Evolutionary conservation across 139 green algal genomes (phyloP).

Genomic region (Pleodorina starrii): DNA sequence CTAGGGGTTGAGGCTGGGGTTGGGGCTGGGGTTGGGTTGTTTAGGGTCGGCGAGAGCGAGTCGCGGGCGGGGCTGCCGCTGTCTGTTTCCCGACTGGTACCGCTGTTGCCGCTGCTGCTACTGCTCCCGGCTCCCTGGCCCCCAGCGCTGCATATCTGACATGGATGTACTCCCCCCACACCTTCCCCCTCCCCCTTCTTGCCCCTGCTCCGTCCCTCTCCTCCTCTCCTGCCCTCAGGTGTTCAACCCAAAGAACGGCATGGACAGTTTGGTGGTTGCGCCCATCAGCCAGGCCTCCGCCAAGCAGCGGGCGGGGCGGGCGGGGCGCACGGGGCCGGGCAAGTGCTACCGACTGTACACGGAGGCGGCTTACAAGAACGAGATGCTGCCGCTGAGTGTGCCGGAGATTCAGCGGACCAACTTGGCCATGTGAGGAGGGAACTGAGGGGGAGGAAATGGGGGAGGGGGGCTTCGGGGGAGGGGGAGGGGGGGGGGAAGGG

Average conservation of each 20-base stretch:
- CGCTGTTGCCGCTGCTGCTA: no score
- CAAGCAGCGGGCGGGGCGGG: slow-evolving; percentile 90
- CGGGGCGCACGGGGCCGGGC: slow-evolving; percentile 95
- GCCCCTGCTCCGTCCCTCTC: slow-evolving; percentile 50
- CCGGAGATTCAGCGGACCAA: slow-evolving; percentile 95
- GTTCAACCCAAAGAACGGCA: slow-evolving; percentile 90
- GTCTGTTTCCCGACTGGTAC: no score
- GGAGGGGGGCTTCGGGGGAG: no score
- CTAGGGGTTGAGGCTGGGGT: no score
- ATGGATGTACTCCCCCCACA: not conserved
- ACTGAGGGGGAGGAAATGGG: not conserved
- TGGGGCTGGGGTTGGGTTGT: no score
- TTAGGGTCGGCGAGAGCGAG: no score
- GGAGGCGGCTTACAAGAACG: slow-evolving; percentile 90
- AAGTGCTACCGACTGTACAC: slow-evolving; percentile 99
- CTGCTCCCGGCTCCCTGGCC: no score
- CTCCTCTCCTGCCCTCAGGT: slow-evolving; percentile 77
- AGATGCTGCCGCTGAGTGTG: slow-evolving; percentile 91
- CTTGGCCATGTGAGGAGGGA: slow-evolving; percentile 70
- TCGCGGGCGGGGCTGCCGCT: no score
- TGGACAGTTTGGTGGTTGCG: slow-evolving; percentile 96
- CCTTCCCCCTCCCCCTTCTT: not conserved
- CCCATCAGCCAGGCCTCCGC: slow-evolving; percentile 96
- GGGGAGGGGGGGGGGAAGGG: no score
- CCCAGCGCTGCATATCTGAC: not conserved